Evolutionary conservation across 2,329 filamentous ascomycete genomes (phyloP), one percentile per base, ranked within the genome.

Genomic region (Coniochaeta ligniaria): DNA sequence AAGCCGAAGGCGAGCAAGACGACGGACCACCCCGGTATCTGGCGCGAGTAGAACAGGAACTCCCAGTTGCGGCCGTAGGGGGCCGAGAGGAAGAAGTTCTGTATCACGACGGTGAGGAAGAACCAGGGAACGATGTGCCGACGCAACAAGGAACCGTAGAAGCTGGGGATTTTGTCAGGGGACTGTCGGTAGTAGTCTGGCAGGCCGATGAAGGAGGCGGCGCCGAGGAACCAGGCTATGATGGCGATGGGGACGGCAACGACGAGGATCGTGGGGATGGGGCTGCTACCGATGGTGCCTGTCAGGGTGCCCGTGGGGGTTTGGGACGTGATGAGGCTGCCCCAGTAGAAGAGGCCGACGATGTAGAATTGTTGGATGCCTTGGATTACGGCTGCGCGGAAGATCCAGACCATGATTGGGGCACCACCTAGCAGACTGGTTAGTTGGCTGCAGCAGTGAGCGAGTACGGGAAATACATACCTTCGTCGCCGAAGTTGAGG

Each of bases 51-150:
- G 80, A 84, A 88, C 22, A 88, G 78, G 73, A 82, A 89, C 47
- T 76, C 75, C 86, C 86, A 89, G 70, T 87, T 88, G 59, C 86
- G 81, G 47, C 86, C 86, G 66, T 88, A 89, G 1, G 83, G 84
- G 0, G 86, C 80, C 26, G 83, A 84, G 31, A 89, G 78, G 74
- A 85, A 89, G 77, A 86, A 87, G 71, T 89, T 89, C 68, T 88
- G 85, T 35, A 88, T 72, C 61, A 87, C 74, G 47, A 88, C 83
- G 3, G 83, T 80, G 61, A 85, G 72, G 71, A 88, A 84, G 74
- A 87, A 88, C 86, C 86, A 89, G 14, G 86, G 75, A 52, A 88
- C 80, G 62, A 88, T 84, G 72, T 87, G 87, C 62, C 86, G 81
- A 55, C 84, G 78, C 63, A 82, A 76, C 8, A 88, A 76, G 2